A percentile compares a stretch with the other conserved stretches of the same genome.
These are phyloP conservation scores for Saccharomycopsis sp. DNA, from an alignment of 805 yeast genomes.

Conservation along the genomic window DNA sequence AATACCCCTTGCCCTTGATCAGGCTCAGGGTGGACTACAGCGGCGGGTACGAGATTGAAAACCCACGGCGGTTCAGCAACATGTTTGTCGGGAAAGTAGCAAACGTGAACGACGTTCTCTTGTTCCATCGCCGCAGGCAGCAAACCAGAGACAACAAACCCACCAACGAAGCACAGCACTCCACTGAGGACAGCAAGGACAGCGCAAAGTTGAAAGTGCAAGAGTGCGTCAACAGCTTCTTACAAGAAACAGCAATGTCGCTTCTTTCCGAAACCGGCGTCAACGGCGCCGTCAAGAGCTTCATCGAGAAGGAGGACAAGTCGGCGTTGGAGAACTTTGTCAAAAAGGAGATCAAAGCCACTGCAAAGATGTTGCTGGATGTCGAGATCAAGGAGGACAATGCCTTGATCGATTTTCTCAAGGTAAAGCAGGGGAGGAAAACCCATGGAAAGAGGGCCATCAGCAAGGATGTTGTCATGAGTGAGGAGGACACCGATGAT, in stretches of 20 bases:
- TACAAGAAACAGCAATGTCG: slow-evolving; percentile 54
- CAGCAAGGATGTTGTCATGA: background rate
- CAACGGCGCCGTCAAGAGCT: slow-evolving; percentile 59
- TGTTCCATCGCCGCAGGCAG: slow-evolving; percentile 48
- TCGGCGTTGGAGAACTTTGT: slow-evolving; percentile 56
- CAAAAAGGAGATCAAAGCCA: slow-evolving; percentile 44
- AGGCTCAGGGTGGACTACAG: slow-evolving; percentile 80
- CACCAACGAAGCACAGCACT: slow-evolving; percentile 18
- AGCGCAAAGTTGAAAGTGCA: slow-evolving; percentile 42
- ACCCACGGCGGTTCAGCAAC: slow-evolving; percentile 81
- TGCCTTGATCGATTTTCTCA: slow-evolving; percentile 6
- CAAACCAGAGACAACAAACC: slow-evolving; percentile 19
- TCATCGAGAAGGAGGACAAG: slow-evolving; percentile 79
- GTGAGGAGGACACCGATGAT: background rate
- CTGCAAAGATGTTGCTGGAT: slow-evolving; percentile 39
- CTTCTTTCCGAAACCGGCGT: slow-evolving; percentile 70
- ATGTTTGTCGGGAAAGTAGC: slow-evolving; percentile 87
- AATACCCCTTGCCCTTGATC: slow-evolving; percentile 72
- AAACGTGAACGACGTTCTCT: slow-evolving; percentile 78
- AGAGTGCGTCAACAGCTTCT: slow-evolving; percentile 50
- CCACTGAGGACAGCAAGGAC: slow-evolving; percentile 28
- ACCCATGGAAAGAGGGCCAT: background rate
- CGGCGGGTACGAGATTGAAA: slow-evolving; percentile 88
- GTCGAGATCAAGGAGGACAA: slow-evolving; percentile 15
- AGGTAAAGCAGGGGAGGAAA: background rate